A percentile compares a stretch with the other conserved stretches of the same genome.
Evolutionary conservation across 306 rosid species (phyloP).

Genomic region (Castanea sativa): DNA sequence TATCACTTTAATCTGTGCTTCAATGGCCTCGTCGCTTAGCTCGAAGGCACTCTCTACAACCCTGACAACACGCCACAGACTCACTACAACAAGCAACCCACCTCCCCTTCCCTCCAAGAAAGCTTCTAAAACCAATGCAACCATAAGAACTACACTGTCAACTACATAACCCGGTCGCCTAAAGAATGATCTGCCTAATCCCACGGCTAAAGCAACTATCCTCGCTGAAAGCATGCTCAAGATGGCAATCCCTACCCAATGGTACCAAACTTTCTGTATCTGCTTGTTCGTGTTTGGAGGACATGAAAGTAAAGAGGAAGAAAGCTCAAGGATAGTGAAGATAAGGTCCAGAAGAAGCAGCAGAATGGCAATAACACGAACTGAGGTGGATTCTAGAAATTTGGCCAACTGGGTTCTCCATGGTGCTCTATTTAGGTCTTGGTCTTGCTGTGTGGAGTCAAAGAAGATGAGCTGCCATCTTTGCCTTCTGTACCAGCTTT

Average conservation of each 20-base stretch:
- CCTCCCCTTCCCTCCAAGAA: constrained; percentile 57
- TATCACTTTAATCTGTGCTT: constrained; percentile 55
- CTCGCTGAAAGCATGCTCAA: constrained; percentile 47
- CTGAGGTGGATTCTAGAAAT: constrained; percentile 56
- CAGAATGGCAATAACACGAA: constrained; percentile 34
- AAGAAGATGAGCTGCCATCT: constrained; percentile 33
- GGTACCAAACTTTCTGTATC: constrained; percentile 27
- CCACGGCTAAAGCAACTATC: constrained; percentile 37
- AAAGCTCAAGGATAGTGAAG: constrained; percentile 64
- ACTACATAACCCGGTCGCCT: constrained; percentile 46
- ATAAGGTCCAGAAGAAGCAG: constrained; percentile 56
- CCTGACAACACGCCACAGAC: constrained; percentile 78
- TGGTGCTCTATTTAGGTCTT: constrained; percentile 28
- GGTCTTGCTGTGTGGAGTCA: constrained; percentile 17
- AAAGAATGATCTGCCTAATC: constrained; percentile 48
- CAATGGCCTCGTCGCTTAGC: constrained; percentile 76
- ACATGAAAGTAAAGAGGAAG: constrained; percentile 49
- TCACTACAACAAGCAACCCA: constrained; percentile 58
- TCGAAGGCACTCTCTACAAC: constrained; percentile 73
- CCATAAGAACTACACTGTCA: constrained; percentile 51
- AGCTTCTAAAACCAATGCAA: constrained; percentile 57
- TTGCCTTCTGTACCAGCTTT: constrained; percentile 52
- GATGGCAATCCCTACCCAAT: constrained; percentile 66
- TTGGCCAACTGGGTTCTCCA: constrained; percentile 54
- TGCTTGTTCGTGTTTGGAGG: constrained; percentile 5